Base-by-base conservation (phyloP, 1,284 basidiomycete genomes). In the Ceratobasidium sp. region DNA sequence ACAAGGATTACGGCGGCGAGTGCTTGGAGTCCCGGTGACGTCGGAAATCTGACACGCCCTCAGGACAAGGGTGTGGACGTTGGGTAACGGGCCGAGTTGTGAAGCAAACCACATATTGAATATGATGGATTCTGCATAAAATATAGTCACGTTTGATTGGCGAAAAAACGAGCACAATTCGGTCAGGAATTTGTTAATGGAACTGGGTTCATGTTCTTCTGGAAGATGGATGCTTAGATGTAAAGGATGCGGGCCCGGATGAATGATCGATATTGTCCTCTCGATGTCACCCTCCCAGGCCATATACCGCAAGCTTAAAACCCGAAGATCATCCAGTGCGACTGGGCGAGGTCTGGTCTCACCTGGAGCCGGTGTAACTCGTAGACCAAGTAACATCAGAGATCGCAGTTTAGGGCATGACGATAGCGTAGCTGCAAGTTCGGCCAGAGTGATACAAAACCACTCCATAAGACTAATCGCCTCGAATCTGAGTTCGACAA, bases 401-500 rank as follows among this genome's bases (percentile, higher is more conserved):
- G 34, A 62, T 34, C 37, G 34, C 8, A 62, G n/a, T 43, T 43
- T 40, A 43, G 37, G 59, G 19, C 59, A 62, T 22, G 37, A 62
- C 1, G 32, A 34, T 5, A 43, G 59, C 1, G 19, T 32, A n/a
- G 22, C 9, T 19, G 59, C 37, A 40, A 62, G 34, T n/a, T 62
- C 22, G 15, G 15, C 15, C n/a, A 43, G 59, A 6, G 59, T 43
- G 6, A 62, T 17, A 13, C 1, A 32, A 5, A 40, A n/a, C 17
- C n/a, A 1, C 13, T 62, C n/a, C 4, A n/a, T 9, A 8, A n/a
- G 15, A 59, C 19, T 32, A 11, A 13, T 1, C 7, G 34, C 19
- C 19, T 62, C 59, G 37, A 62, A 32, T 43, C 34, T 34, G n/a
- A 62, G 59, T 19, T 40, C 37, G 15, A 62, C 59, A 40, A 62